These are phyloP conservation scores for Rhizopus delemar DNA, from an alignment of 371 early-diverging fungal species.

Conservation along the genomic window DNA sequence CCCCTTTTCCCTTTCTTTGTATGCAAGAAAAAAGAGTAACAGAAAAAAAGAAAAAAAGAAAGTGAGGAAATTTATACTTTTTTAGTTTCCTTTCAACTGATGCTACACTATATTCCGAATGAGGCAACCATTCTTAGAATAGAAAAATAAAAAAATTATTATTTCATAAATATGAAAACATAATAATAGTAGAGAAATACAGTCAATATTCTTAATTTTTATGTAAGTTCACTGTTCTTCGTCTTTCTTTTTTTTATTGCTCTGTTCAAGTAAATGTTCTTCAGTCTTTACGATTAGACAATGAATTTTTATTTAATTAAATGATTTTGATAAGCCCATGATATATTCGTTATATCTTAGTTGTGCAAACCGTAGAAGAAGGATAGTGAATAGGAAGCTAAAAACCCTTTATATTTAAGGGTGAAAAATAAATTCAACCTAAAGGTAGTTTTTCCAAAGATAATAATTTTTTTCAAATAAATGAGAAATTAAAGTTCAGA, in stretches of 20 bases:
- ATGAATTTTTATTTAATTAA: too few species aligned
- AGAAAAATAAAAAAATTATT: too few species aligned
- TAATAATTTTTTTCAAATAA: too few species aligned
- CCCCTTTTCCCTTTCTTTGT: too few species aligned
- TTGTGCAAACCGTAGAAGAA: too few species aligned
- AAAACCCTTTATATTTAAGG: too few species aligned
- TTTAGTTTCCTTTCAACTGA: not conserved
- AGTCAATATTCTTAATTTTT: not conserved
- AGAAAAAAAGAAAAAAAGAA: slow-evolving; percentile 1
- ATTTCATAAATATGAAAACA: not conserved
- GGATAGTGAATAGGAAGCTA: too few species aligned
- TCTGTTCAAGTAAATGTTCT: not conserved
- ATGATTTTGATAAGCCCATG: too few species aligned
- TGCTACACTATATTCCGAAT: slow-evolving; percentile 17
- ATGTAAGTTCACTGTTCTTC: not conserved
- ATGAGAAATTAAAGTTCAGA: too few species aligned
- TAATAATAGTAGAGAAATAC: not conserved
- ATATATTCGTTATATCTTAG: too few species aligned
- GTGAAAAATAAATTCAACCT: too few species aligned
- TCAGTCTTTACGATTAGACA: not conserved
- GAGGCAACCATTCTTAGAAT: slow-evolving; percentile 11
- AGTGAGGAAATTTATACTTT: slow-evolving; percentile 3
- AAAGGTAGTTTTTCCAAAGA: too few species aligned
- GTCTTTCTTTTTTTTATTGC: not conserved
- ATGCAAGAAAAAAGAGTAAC: not conserved